Evolutionary conservation across 345 rosid genomes (phyloP), one percentile per base, ranked within the genome.

Genomic region (Clausena lansium): DNA sequence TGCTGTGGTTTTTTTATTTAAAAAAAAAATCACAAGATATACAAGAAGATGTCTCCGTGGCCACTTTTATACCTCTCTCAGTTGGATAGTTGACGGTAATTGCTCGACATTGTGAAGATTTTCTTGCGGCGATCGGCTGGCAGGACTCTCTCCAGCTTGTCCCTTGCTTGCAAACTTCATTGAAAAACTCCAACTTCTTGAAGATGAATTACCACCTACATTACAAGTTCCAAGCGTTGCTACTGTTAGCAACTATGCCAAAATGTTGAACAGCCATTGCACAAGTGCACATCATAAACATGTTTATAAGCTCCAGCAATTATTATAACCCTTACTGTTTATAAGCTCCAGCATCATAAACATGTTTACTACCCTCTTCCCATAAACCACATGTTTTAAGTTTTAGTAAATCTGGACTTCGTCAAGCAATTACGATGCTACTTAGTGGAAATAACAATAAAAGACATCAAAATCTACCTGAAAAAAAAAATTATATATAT

Each of bases 151-250:
- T 22, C 61, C 71, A 28, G 81, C 30, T 20, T 81, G 71, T 33
- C 17, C 69, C 78, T 6, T 81, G 80, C 80, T 77, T 20, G 83
- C 77, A 80, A 86, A 82, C 60, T 82, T 50, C 0, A 84, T 74
- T 33, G 85, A 50, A 73, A 80, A 73, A 20, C 75, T 73, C 89
- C 86, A 78, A 61, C 55, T 63, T 55, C 81, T 76, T 36, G 79
- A 50, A 35, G 87, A 82, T 63, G 80, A 65, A 76, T 70, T 78
- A 66, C 78, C 68, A 57, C 82, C 89, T 86, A 63, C 22, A 74
- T 74, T 25, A 73, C 15, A 70, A 65, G n/a, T 69, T 54, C 20
- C 55, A 15, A 76, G 52, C 74, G 57, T 55, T 63, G 71, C 67
- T 45, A 17, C 25, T 75, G 39, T 65, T 57, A 62, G 7, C 32